phyloP scores from a whole-genome alignment of 345 rosid species.

The Durio zibethinus region DNA sequence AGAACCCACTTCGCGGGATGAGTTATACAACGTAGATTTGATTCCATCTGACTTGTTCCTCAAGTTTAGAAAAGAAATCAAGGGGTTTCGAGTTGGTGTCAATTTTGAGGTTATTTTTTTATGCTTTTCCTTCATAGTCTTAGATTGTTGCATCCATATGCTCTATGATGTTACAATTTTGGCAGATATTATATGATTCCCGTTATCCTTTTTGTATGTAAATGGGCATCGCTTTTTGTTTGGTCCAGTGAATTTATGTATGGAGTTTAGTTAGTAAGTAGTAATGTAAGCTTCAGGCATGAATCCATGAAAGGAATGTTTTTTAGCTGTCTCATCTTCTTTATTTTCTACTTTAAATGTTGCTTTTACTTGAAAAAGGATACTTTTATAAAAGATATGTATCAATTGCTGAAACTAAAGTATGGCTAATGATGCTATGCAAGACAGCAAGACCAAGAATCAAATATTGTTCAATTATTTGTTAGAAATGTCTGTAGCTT shows the following conservation, averaged over 20 bases:
- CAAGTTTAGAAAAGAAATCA: conserved; percentile 81
- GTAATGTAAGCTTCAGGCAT: too few species aligned
- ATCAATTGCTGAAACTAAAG: too few species aligned
- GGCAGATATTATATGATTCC: neutral
- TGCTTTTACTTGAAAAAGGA: neutral
- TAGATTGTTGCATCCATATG: neutral
- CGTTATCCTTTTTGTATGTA: neutral
- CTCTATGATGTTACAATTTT: too few species aligned
- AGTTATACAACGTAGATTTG: conserved; percentile 64
- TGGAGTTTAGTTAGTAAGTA: neutral
- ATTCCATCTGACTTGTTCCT: conserved; percentile 80
- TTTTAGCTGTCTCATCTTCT: neutral
- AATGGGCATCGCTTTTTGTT: neutral
- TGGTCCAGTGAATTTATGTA: neutral
- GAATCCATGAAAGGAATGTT: neutral
- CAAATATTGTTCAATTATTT: too few species aligned
- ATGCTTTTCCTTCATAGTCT: neutral
- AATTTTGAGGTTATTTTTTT: conserved; percentile 62
- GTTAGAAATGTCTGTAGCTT: too few species aligned
- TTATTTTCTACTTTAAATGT: neutral
- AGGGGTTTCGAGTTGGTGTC: conserved; percentile 83
- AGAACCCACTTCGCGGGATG: conserved; percentile 83
- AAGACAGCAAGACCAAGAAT: too few species aligned
- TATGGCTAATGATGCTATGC: too few species aligned
- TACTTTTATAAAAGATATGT: neutral